These are phyloP conservation scores for Choanephora cucurbitarum DNA, from an alignment of 371 early-diverging fungal genomes.

Conservation along the genomic window DNA sequence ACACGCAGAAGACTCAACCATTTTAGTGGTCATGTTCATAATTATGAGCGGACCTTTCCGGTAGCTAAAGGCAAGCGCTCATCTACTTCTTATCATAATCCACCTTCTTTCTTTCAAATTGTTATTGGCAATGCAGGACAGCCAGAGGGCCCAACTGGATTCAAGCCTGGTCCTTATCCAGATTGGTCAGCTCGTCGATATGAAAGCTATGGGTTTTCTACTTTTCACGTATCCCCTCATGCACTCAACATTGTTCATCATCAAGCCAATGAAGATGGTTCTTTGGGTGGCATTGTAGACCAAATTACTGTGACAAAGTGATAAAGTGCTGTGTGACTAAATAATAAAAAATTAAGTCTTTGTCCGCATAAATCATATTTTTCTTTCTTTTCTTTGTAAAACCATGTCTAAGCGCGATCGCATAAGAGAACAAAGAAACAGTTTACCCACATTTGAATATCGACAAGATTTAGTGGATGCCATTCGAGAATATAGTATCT, in stretches of 20 bases:
- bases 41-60: conserved; percentile 47
- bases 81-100: conserved; percentile 35
- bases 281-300: conserved; percentile 34
- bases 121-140: conserved; percentile 46
- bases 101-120: conserved; percentile 39
- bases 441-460: conserved; percentile 52
- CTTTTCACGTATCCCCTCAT: conserved; percentile 31
- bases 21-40: conserved; percentile 38
- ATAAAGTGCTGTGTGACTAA: not conserved
- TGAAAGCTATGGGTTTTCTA: conserved; percentile 40
- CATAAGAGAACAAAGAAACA: conserved; percentile 32
- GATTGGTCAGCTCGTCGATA: conserved; percentile 45
- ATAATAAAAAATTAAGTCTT: not conserved
- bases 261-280: conserved; percentile 31
- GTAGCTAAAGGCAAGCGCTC: conserved; percentile 27
- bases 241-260: conserved; percentile 31
- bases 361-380: not conserved
- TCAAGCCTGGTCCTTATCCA: conserved; percentile 28
- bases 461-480: conserved; percentile 67
- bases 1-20: not conserved
- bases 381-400: not conserved
- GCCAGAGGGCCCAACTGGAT: conserved; percentile 29
- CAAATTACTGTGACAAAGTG: conserved; percentile 29
- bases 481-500: conserved; percentile 59
- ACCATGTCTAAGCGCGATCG: conserved; percentile 20